Conservation (phyloP, 306 rosid genomes). For the Hippophae rhamnoides region DNA sequence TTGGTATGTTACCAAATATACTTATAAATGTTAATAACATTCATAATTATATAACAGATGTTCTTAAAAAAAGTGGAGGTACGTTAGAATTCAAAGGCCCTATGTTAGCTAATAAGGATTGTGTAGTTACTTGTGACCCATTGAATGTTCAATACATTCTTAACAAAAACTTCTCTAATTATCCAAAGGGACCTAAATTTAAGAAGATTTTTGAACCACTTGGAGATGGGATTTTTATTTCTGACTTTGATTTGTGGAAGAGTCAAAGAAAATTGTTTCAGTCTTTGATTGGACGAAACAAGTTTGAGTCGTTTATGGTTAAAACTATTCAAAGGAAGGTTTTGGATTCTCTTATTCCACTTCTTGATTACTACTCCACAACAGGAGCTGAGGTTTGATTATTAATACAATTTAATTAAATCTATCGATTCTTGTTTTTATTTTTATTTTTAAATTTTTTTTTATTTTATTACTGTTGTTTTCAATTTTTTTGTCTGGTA, state of each 20-base stretch:
- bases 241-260: slow-evolving; percentile 26
- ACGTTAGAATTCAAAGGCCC: slow-evolving; percentile 21
- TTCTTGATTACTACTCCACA: slow-evolving; percentile 10
- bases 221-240: slow-evolving; percentile 28
- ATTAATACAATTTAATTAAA: not conserved
- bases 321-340: slow-evolving; percentile 14
- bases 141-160: slow-evolving; percentile 21
- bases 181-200: slow-evolving; percentile 19
- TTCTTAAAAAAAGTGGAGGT: slow-evolving; percentile 13
- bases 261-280: slow-evolving; percentile 15
- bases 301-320: slow-evolving; percentile 14
- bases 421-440: no score
- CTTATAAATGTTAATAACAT: not conserved
- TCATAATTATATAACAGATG: slow-evolving; percentile 8
- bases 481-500: no score
- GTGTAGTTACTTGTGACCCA: slow-evolving; percentile 22
- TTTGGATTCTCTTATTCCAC: slow-evolving; percentile 2
- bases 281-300: not conserved
- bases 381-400: not conserved
- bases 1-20: slow-evolving; percentile 30
- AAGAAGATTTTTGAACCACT: slow-evolving; percentile 23
- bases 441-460: no score
- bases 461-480: no score
- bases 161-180: slow-evolving; percentile 23
- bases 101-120: slow-evolving; percentile 24